Conservation (phyloP, 371 early-diverging fungal species). For the Gilbertella persicaria region DNA sequence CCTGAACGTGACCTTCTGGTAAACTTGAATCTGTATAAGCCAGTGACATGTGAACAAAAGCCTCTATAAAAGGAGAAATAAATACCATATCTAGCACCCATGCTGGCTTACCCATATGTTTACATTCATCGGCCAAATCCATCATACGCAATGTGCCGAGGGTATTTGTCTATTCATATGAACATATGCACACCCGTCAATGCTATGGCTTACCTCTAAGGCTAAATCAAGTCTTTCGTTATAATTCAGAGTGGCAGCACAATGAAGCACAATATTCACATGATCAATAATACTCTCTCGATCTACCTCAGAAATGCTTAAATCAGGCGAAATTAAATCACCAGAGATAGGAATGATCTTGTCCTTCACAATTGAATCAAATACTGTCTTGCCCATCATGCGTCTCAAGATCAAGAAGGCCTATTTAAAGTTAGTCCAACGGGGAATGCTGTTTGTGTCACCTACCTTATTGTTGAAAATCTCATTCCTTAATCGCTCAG, state of each 20-base stretch:
- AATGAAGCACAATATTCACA: conserved; percentile 59
- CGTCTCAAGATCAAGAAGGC: conserved; percentile 43
- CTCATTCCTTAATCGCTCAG: conserved; percentile 46
- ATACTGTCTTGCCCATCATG: conserved; percentile 34
- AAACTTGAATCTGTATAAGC: conserved; percentile 48
- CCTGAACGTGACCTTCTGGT: conserved; percentile 53
- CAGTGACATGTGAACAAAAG: conserved; percentile 53
- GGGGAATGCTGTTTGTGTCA: not conserved
- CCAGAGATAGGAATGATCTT: conserved; percentile 63
- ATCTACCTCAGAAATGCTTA: conserved; percentile 55
- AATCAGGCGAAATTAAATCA: conserved; percentile 57
- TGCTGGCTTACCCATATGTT: conserved; percentile 34
- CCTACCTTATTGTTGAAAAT: no score
- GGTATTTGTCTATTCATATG: conserved; percentile 58
- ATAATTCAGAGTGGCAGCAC: conserved; percentile 67
- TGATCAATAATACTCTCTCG: conserved; percentile 46
- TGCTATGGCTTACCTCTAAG: conserved; percentile 45
- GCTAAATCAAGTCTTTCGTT: conserved; percentile 62
- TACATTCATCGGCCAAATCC: conserved; percentile 61
- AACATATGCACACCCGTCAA: no score
- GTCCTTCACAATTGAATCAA: conserved; percentile 46
- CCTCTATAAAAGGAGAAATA: conserved; percentile 19
- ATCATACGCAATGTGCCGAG: conserved; percentile 61
- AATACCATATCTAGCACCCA: not conserved
- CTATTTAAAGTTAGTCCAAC: conserved; percentile 13